A percentile compares a stretch with the other conserved stretches of the same genome.
Conservation (phyloP, 2,329 filamentous ascomycete species). For the Bertia moriformis region DNA sequence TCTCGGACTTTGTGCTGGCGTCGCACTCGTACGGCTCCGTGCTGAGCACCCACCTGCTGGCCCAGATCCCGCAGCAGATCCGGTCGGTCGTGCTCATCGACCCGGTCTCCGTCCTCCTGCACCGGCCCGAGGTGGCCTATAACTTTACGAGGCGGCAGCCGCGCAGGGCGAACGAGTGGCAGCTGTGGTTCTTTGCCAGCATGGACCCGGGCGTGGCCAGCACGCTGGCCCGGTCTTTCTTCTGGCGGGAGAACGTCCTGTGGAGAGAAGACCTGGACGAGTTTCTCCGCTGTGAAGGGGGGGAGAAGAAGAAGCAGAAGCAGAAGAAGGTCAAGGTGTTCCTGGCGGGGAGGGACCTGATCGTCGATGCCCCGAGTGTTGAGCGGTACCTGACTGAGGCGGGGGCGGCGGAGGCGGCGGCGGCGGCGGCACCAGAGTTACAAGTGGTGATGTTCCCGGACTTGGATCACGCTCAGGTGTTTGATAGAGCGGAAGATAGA, state of each 20-base stretch:
- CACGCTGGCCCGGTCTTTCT: slow-evolving; percentile 51
- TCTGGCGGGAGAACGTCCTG: slow-evolving; percentile 57
- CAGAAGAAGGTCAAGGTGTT: not conserved
- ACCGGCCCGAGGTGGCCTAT: slow-evolving; percentile 56
- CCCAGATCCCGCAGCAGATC: slow-evolving; percentile 31
- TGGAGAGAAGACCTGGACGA: slow-evolving; percentile 62
- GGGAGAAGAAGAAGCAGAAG: not conserved
- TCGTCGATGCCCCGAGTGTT: not conserved
- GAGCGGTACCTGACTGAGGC: not conserved
- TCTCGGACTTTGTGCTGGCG: slow-evolving; percentile 41
- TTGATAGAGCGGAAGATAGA: not conserved
- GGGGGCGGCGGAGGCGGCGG: not conserved
- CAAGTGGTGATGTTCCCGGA: not conserved
- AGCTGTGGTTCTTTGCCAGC: slow-evolving; percentile 57
- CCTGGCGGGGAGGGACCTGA: not conserved
- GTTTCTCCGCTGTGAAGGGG: no score
- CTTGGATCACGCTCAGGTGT: not conserved
- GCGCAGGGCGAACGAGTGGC: slow-evolving; percentile 48
- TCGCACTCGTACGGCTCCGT: slow-evolving; percentile 53
- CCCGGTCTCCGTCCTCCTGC: slow-evolving; percentile 52
- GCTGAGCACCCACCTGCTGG: slow-evolving; percentile 46
- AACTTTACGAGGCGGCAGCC: slow-evolving; percentile 48
- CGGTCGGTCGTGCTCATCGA: slow-evolving; percentile 33
- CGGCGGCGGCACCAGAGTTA: not conserved
- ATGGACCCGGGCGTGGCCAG: slow-evolving; percentile 54